Evolutionary conservation across 305 asterid species (phyloP), one percentile per base, ranked within the genome.

Genomic region (Ilex paraguariensis): DNA sequence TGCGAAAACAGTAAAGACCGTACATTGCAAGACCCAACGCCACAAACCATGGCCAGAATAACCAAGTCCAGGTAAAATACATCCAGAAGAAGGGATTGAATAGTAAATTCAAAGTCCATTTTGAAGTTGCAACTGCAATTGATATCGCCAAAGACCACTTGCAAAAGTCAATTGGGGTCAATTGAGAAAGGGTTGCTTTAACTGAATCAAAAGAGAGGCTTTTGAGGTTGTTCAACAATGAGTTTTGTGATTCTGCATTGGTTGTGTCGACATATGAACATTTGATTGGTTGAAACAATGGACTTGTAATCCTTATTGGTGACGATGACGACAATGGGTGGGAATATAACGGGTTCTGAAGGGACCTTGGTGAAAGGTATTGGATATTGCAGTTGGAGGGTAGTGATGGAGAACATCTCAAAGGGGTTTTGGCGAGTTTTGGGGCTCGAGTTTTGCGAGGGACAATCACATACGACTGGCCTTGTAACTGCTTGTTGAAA

Each of bases 51-150:
- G 98, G 98, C 97, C 97, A 93, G 76, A 87, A 87, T 64, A 90
- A 57, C 98, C 96, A 93, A 14, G 88, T 73, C 96, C 87, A 85
- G 75, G 96, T 90, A 66, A 93, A 85, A 44, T 93, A 90, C 95
- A 79, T 85, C 98, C 97, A 93, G 68, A 93, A 77, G 64, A 93
- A 93, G 0, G 98, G 98, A 70, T 57, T 82, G 39, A 87, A 66
- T 50, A 84, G 31, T 44, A 71, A 46, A 68, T 69, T 82, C 69
- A 73, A n/a, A 21, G 69, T 62, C 97, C 87, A 83, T 65, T 73
- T 90, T 11, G 86, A 70, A 1, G 82, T 95, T 31, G 90, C 94
- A 60, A 86, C 58, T 16, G 80, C 80, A 60, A 75, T 15, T 7
- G 84, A 71, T 45, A 84, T 59, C 8, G 71, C 69, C 55, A 87